Evolutionary conservation across 495 filamentous ascomycete genomes (phyloP).

Genomic region (Thermochaetoides thermophila): DNA sequence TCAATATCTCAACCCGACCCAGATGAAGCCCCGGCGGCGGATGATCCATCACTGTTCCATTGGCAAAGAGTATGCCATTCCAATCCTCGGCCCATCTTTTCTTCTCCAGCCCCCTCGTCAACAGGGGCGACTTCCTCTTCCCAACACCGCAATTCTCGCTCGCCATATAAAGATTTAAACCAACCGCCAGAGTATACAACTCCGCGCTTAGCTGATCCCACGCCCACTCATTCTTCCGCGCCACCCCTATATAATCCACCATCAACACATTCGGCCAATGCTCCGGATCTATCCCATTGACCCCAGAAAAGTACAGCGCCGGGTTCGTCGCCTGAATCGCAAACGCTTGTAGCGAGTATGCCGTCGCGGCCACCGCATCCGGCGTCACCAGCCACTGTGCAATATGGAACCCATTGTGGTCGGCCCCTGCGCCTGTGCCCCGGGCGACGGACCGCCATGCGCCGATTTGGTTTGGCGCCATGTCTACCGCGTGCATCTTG

Average conservation of each 20-base stretch:
- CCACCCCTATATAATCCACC: conserved; percentile 14
- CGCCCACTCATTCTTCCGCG: conserved; percentile 4
- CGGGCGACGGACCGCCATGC: conserved; percentile 4
- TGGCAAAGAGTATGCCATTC: conserved; percentile 12
- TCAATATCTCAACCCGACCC: conserved; percentile 3
- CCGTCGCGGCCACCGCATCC: conserved; percentile 8
- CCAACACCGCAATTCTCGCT: conserved; percentile 15
- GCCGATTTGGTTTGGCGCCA: conserved; percentile 9
- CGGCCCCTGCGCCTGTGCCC: conserved; percentile 4
- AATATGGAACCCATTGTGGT: conserved; percentile 8
- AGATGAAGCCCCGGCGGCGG: conserved; percentile 1
- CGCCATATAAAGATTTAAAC: conserved; percentile 12
- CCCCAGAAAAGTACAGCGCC: conserved; percentile 13
- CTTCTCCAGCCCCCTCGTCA: too few species aligned
- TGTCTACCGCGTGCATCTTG: conserved; percentile 2
- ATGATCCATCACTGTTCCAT: conserved; percentile 7
- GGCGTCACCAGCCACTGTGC: conserved; percentile 13
- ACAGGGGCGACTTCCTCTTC: conserved; percentile 2
- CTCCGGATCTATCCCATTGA: conserved; percentile 12
- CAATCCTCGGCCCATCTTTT: not conserved
- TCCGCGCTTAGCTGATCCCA: conserved; percentile 15
- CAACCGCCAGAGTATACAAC: conserved; percentile 11
- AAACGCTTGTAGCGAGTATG: conserved; percentile 7
- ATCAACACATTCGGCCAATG: conserved; percentile 13
- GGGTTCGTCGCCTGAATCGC: conserved; percentile 13